phyloP scores from a whole-genome alignment of 2,329 filamentous ascomycete species.

The Clarireedia monteithiana region DNA sequence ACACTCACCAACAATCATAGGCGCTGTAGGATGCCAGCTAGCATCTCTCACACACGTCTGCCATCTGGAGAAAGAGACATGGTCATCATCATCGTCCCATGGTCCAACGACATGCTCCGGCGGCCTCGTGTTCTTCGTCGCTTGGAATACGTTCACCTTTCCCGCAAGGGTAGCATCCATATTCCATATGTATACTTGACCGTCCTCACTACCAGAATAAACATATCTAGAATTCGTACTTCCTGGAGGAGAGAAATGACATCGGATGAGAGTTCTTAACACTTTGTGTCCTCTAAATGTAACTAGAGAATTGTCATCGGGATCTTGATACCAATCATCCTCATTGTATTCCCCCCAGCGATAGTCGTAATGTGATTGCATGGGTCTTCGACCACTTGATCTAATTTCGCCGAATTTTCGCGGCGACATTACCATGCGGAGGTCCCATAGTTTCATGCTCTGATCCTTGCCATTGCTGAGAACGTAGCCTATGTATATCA shows the following conservation, averaged over 20 bases:
- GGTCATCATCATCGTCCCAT: constrained; percentile 23
- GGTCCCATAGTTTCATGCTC: constrained; percentile 94
- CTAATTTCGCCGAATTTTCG: constrained; percentile 51
- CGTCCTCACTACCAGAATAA: constrained; percentile 85
- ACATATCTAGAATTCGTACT: constrained; percentile 89
- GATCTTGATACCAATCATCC: constrained; percentile 62
- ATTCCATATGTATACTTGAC: constrained; percentile 87
- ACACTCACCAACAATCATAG: constrained; percentile 44
- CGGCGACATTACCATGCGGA: constrained; percentile 79
- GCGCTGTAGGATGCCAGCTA: constrained; percentile 63
- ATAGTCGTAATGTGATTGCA: constrained; percentile 62
- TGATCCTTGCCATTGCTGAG: constrained; percentile 94
- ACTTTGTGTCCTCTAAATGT: constrained; percentile 90
- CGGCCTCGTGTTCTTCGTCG: constrained; percentile 57
- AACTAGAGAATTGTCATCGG: constrained; percentile 82
- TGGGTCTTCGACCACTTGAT: constrained; percentile 43
- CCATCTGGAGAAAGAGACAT: constrained; percentile 35
- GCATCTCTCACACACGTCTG: constrained; percentile 64
- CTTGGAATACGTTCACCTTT: constrained; percentile 67
- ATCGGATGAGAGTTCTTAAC: constrained; percentile 82
- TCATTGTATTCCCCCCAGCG: constrained; percentile 60
- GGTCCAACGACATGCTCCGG: constrained; percentile 19
- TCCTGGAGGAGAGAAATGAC: constrained; percentile 83
- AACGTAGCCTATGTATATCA: constrained; percentile 50
- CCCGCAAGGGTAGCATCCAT: constrained; percentile 78